Evolutionary conservation across 2,329 filamentous ascomycete species (phyloP), one percentile per base, ranked within the genome.

Genomic region (Cadophora luteo-olivacea): DNA sequence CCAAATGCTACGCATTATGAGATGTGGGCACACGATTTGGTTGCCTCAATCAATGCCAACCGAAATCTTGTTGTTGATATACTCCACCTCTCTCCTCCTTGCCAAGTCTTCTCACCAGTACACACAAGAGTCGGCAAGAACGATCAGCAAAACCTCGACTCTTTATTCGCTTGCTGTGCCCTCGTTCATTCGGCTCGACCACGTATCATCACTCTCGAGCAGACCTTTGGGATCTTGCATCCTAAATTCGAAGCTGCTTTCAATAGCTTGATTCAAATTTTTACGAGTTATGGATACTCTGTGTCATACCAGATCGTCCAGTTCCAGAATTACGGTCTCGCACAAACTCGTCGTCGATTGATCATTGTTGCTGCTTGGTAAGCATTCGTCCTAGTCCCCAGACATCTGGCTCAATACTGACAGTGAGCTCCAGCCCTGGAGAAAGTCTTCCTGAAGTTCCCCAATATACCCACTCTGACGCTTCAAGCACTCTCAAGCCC

Each of bases 31-130:
- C 78, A 82, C 45, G 78, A 85, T 2, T 88, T 90, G 60, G 79
- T 87, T 51, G 75, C 72, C 0, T 55, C 57, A 0, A 41, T 65
- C 7, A 65, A 74, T 16, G 36, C 41, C 5, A 19, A 36, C 1
- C 29, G 61, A 9, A 22, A 22, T 11, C 45, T 83, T 5, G 79
- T 68, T 12, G 85, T 89, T 0, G 92, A 95, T 72, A 80, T 94
- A 0, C 80, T 92, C 0, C 93, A 97, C 72, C 79, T 94, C 0
- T 93, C 90, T 0, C 92, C 92, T 0, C 92, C 93, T 0, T 97
- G 93, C 64, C 91, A 95, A 73, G 87, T 85, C 0, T 94, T 89
- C 76, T 94, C 91, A 0, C 87, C 87, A 0, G 89, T 89, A 0
- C 90, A 96, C 67, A 94, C 91, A 0, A 77, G 83, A 0, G 72